phyloP scores from a whole-genome alignment of 768 basidiomycete genomes.

The Galerina sulciceps region DNA sequence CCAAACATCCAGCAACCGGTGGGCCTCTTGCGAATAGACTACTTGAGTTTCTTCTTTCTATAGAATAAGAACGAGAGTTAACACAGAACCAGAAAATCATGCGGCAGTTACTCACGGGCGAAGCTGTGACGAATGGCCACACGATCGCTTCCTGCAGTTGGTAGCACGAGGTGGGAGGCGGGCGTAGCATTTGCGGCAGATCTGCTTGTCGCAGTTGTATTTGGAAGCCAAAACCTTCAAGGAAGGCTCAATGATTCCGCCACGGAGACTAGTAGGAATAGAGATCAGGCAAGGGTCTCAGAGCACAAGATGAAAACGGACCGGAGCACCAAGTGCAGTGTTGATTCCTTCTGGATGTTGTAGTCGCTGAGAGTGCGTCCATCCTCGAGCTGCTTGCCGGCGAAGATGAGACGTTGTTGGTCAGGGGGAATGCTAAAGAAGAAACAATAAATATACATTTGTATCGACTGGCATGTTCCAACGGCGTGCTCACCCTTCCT shows the following conservation, averaged over 20 bases:
- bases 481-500: conserved; percentile 49
- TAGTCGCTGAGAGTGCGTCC: conserved; percentile 96
- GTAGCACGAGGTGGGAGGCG: conserved; percentile 99
- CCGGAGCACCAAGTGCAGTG: conserved; percentile 97
- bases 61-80: conserved; percentile 6
- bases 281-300: background rate
- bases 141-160: conserved; percentile 97
- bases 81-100: background rate
- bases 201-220: conserved; percentile 99
- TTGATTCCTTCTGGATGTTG: conserved; percentile 98
- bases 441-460: background rate
- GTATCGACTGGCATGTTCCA: background rate
- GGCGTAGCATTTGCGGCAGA: conserved; percentile 99
- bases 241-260: conserved; percentile 99
- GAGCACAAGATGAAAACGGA: conserved; percentile 35
- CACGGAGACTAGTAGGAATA: conserved; percentile 70
- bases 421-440: conserved; percentile 82
- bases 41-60: conserved; percentile 97
- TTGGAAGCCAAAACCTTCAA: conserved; percentile 96
- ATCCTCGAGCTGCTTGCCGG: conserved; percentile 98
- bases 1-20: conserved; percentile 12
- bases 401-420: conserved; percentile 94
- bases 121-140: conserved; percentile 90
- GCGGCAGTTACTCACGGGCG: conserved; percentile 68
- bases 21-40: conserved; percentile 39